Conservation (phyloP, 768 basidiomycete genomes). For the Auriscalpium microsporum region DNA sequence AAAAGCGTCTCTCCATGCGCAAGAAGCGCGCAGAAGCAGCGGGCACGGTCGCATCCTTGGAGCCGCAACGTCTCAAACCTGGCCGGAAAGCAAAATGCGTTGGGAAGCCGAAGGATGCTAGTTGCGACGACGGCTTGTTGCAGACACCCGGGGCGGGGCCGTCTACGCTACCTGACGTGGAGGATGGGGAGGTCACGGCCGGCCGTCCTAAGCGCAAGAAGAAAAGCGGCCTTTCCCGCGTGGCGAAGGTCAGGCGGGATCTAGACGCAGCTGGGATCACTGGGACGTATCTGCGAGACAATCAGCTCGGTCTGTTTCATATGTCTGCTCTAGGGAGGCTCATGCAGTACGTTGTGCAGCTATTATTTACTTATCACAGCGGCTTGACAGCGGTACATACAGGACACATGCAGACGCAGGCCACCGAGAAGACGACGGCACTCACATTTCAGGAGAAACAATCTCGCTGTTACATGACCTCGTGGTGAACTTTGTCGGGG, state of each 20-base stretch:
- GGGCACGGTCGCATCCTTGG: conserved; percentile 27
- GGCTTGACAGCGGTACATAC: neutral
- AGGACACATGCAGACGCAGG: neutral
- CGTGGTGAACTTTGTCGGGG: conserved; percentile 42
- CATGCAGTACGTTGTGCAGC: conserved; percentile 29
- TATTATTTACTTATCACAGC: neutral
- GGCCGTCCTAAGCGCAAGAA: conserved; percentile 7
- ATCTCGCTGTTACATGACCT: conserved; percentile 38
- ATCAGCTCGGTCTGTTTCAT: conserved; percentile 44
- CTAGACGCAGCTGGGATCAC: conserved; percentile 40
- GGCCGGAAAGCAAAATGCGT: conserved; percentile 23
- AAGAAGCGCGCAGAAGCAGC: conserved; percentile 48
- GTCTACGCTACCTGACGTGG: no score
- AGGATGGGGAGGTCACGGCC: conserved; percentile 9
- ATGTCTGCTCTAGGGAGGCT: conserved; percentile 29
- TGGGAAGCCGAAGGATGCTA: neutral
- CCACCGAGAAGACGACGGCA: conserved; percentile 14
- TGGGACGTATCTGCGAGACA: conserved; percentile 30
- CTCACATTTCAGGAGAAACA: conserved; percentile 38
- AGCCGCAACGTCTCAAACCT: conserved; percentile 29
- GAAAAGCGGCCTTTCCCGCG: conserved; percentile 33
- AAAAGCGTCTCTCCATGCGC: conserved; percentile 67
- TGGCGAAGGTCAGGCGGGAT: conserved; percentile 34
- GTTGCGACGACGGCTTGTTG: no score
- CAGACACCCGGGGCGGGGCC: no score